Conservation (phyloP, 2,329 filamentous ascomycete species). For the Aspergillus felis region DNA sequence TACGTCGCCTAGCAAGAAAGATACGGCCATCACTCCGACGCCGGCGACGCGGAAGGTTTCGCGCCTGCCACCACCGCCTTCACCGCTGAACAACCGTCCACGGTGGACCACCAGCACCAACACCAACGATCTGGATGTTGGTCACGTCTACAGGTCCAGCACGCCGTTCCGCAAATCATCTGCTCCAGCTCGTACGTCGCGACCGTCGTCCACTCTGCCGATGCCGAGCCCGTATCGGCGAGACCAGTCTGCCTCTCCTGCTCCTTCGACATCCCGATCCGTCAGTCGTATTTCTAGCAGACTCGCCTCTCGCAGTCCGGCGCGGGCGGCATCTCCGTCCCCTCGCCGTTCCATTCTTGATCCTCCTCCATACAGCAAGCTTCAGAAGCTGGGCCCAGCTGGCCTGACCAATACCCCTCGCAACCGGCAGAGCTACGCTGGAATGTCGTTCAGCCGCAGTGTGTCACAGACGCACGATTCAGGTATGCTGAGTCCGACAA, state of each 20-base stretch:
- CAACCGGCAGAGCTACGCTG: conserved; percentile 38
- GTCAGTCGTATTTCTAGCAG: conserved; percentile 32
- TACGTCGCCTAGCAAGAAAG: conserved; percentile 33
- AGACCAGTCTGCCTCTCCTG: conserved; percentile 40
- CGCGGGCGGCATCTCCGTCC: conserved; percentile 25
- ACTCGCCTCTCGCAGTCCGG: conserved; percentile 31
- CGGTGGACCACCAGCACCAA: conserved; percentile 70
- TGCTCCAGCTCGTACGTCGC: conserved; percentile 25
- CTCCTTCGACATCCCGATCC: conserved; percentile 25
- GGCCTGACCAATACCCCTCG: conserved; percentile 29
- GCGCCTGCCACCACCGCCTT: conserved; percentile 44
- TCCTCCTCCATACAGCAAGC: conserved; percentile 41
- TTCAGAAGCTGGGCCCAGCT: conserved; percentile 24
- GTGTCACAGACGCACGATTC: conserved; percentile 18
- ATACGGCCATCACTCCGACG: conserved; percentile 52
- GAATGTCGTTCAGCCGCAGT: conserved; percentile 28
- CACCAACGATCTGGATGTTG: conserved; percentile 59
- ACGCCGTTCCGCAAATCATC: conserved; percentile 50
- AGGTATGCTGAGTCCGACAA: conserved; percentile 25
- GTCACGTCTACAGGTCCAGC: conserved; percentile 63
- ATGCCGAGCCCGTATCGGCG: conserved; percentile 41
- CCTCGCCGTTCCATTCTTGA: conserved; percentile 29
- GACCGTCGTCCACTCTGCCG: conserved; percentile 40
- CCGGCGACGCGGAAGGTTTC: conserved; percentile 35
- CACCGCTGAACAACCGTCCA: conserved; percentile 54